Percentiles rank a stretch among this genome's conserved stretches.
phyloP scores from a whole-genome alignment of 352 stramenopile species.

The Pythium oligandrum region DNA sequence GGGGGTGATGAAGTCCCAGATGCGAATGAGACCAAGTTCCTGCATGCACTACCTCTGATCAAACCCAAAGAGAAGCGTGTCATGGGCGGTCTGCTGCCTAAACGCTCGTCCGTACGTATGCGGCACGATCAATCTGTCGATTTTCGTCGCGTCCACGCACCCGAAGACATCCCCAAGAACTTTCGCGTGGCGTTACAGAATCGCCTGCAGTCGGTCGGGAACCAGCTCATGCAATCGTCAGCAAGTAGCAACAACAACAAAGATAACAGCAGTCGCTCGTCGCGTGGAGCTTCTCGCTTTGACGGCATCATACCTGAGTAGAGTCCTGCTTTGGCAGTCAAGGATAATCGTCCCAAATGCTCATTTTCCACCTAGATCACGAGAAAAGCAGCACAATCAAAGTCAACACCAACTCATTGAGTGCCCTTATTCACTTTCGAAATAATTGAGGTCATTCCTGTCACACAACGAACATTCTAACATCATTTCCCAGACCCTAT shows the following conservation, averaged over 20 bases:
- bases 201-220: slow-evolving; percentile 9
- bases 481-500: no score
- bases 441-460: no score
- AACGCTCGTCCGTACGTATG: slow-evolving; percentile 54
- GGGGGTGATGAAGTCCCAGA: no score
- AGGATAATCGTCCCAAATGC: no score
- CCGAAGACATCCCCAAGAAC: slow-evolving; percentile 68
- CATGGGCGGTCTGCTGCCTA: slow-evolving; percentile 67
- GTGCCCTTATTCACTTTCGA: no score
- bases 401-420: no score
- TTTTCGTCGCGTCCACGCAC: slow-evolving; percentile 64
- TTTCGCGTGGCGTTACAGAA: slow-evolving; percentile 58
- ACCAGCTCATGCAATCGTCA: neutral
- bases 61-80: slow-evolving; percentile 43
- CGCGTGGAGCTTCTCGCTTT: slow-evolving; percentile 5
- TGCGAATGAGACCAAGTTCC: neutral
- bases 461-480: no score
- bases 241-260: slow-evolving; percentile 4
- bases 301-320: slow-evolving; percentile 17
- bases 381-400: no score
- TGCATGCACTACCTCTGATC: slow-evolving; percentile 48
- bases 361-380: no score
- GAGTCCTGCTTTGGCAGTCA: neutral
- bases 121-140: slow-evolving; percentile 63
- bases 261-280: neutral